phyloP scores from a whole-genome alignment of 2,329 filamentous ascomycete genomes.

The Apiospora phragmitis region DNA sequence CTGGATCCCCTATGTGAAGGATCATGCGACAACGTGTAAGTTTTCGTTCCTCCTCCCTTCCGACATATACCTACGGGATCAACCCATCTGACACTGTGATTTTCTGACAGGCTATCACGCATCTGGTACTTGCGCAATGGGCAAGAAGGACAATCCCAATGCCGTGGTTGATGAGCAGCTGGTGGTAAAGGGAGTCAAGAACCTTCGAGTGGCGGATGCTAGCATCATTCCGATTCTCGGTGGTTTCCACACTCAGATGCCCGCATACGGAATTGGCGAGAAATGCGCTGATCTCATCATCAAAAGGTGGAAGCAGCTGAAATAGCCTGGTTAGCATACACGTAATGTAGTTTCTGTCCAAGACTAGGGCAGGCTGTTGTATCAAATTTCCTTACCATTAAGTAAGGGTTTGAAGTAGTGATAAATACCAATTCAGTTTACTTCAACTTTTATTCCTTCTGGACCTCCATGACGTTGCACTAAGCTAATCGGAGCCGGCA shows the following conservation, averaged over 20 bases:
- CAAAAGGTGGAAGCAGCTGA: conserved; percentile 20
- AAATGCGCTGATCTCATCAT: conserved; percentile 45
- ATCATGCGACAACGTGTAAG: conserved; percentile 62
- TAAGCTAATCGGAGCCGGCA: neutral
- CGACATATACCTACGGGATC: neutral
- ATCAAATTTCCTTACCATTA: too few relatives aligned
- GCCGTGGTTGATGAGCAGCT: conserved; percentile 56
- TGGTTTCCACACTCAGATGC: conserved; percentile 53
- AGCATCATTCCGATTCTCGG: conserved; percentile 54
- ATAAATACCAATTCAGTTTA: neutral
- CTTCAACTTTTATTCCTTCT: neutral
- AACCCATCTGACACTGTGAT: neutral
- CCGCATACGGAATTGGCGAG: conserved; percentile 56
- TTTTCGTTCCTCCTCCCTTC: neutral
- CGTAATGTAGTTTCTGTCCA: neutral
- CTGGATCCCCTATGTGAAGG: conserved; percentile 57
- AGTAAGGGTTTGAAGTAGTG: neutral
- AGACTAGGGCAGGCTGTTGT: neutral
- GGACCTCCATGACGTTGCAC: neutral
- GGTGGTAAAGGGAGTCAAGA: conserved; percentile 51
- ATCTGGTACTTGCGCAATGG: conserved; percentile 56
- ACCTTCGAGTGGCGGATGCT: conserved; percentile 54
- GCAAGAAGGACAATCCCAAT: conserved; percentile 41
- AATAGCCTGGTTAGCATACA: neutral
- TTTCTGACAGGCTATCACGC: conserved; percentile 52